phyloP scores from a whole-genome alignment of 116 monocot species.

The Phalaenopsis hybrid region DNA sequence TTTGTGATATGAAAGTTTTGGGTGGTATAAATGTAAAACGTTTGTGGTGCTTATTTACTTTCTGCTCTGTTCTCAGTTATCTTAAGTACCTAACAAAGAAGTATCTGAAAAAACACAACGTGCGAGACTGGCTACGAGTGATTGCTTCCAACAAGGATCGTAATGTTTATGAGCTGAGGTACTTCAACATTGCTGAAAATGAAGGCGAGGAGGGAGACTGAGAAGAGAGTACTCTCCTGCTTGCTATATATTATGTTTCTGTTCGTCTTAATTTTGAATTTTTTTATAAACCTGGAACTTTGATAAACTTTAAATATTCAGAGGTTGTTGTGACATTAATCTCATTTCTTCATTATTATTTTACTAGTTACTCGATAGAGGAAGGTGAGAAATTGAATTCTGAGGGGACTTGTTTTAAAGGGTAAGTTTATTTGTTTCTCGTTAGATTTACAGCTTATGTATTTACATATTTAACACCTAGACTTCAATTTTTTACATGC shows the following conservation, averaged over 20 bases:
- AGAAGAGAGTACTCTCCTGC: neutral
- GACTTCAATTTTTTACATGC: too few species aligned
- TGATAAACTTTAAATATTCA: too few species aligned
- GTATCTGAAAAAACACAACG: slow-evolving; percentile 27
- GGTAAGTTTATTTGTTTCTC: neutral
- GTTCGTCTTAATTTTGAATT: neutral
- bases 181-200: slow-evolving; percentile 31
- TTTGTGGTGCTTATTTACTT: neutral
- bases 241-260: neutral
- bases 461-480: too few species aligned
- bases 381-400: neutral
- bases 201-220: slow-evolving; percentile 27
- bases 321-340: neutral
- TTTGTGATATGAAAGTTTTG: too few species aligned
- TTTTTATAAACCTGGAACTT: neutral
- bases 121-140: slow-evolving; percentile 24
- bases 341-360: neutral
- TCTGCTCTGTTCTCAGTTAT: slow-evolving; percentile 6
- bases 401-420: neutral
- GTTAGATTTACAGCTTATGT: too few species aligned
- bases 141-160: slow-evolving; percentile 28
- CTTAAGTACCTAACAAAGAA: slow-evolving; percentile 29
- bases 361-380: neutral
- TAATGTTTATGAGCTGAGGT: slow-evolving; percentile 20
- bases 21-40: too few species aligned